Conservation (phyloP, 768 basidiomycete species). For the Flagelloscypha sp. region DNA sequence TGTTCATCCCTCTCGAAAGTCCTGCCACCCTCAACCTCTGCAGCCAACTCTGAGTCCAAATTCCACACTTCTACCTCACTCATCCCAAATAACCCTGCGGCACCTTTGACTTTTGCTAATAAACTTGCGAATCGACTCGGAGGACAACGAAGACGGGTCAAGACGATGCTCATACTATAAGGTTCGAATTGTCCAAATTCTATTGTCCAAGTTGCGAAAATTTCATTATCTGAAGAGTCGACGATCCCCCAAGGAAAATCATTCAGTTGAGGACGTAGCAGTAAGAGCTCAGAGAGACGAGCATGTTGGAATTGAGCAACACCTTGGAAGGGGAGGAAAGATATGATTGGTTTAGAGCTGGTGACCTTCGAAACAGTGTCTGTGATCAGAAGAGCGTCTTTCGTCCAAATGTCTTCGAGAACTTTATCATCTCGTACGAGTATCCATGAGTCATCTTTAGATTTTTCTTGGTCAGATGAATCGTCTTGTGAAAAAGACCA, state of each 20-base stretch:
- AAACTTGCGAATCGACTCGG: constrained; percentile 25
- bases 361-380: too few species aligned
- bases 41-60: constrained; percentile 27
- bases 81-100: constrained; percentile 26
- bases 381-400: too few species aligned
- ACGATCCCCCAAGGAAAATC: constrained; percentile 32
- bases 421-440: constrained; percentile 24
- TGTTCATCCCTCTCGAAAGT: constrained; percentile 27
- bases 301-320: constrained; percentile 37
- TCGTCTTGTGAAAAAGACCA: too few species aligned
- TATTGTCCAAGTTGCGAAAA: constrained; percentile 39
- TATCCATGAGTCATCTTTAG: constrained; percentile 2
- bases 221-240: too few species aligned
- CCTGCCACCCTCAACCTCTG: constrained; percentile 26
- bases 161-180: constrained; percentile 34
- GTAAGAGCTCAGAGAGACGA: constrained; percentile 20
- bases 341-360: too few species aligned
- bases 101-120: constrained; percentile 24
- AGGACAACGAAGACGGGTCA: constrained; percentile 33
- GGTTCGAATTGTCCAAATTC: constrained; percentile 24
- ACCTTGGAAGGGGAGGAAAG: constrained; percentile 38
- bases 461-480: constrained; percentile 1
- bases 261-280: constrained; percentile 9
- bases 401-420: constrained; percentile 28
- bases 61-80: constrained; percentile 41